Evolutionary conservation across 129 eudicot genomes (phyloP), one percentile per base, ranked within the genome.

Genomic region (Cynara cardunculus): DNA sequence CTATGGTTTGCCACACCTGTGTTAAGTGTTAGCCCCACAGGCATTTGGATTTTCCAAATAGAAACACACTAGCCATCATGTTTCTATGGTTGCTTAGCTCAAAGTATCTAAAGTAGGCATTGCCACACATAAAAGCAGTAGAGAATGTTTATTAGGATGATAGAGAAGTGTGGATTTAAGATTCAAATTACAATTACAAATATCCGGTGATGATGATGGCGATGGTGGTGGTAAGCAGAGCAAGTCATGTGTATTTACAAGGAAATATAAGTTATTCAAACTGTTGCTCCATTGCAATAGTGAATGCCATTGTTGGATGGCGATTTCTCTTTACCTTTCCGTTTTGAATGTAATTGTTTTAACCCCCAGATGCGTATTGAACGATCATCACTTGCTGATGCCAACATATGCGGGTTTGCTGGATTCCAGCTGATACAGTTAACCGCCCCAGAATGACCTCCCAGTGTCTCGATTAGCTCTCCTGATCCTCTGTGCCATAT

Each of bases 401-500:
- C 98, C 87, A 94, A 81, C 98, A 94, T 94, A 77, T 92, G 96
- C 0, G 97, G 97, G 66, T 94, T 89, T 19, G 77, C 80, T 6
- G 98, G 97, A 71, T 94, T 94, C 98, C 98, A 94, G 82, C 96
- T 94, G 25, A 92, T 92, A 79, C 97, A 90, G 73, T 94, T 94
- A 30, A 94, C 97, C 19, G 94, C 92, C 81, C 96, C 98, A 30
- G 98, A 84, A 83, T 94, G 97, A 7, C 98, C 97, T 4, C 83
- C 79, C 69, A 95, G 86, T 61, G 85, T 88, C 81, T 83, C 80
- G 4, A 95, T 73, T 8, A 89, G 91, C 86, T 90, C 90, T 27
- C 96, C 91, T 18, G 99, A 81, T 16, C 86, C 77, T 79, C 89
- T 87, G 73, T 92, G 99, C 99, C 99, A 95, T 85, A 95, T 89